Conservation (phyloP, 2,329 filamentous ascomycete genomes). For the Diaporthe amygdali region DNA sequence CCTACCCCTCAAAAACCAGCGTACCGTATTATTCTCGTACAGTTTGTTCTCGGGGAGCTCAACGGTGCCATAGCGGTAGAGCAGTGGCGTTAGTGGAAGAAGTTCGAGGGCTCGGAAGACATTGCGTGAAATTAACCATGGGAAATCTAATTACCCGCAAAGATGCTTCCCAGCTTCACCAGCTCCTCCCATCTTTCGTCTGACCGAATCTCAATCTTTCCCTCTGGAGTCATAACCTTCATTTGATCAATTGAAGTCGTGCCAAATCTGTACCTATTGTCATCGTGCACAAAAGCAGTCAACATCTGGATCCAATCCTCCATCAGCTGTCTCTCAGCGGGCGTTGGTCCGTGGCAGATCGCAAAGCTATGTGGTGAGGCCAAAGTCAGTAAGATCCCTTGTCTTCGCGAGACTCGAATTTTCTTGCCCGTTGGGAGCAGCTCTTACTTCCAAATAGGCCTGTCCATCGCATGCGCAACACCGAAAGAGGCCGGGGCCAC, state of each 20-base stretch:
- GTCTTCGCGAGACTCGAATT: background rate
- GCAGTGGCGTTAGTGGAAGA: too few species aligned
- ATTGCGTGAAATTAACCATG: too few species aligned
- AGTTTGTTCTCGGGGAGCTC: too few species aligned
- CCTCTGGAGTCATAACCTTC: slow-evolving; percentile 40
- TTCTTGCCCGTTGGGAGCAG: background rate
- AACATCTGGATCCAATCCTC: slow-evolving; percentile 43
- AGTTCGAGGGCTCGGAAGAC: too few species aligned
- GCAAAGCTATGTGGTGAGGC: slow-evolving; percentile 35
- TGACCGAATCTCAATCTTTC: slow-evolving; percentile 37
- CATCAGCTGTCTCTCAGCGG: slow-evolving; percentile 40
- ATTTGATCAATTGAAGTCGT: slow-evolving; percentile 40
- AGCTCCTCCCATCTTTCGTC: slow-evolving; percentile 43
- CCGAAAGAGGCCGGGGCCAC: slow-evolving; percentile 41
- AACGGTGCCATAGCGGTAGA: too few species aligned
- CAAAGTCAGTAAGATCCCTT: background rate
- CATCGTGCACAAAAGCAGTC: slow-evolving; percentile 42
- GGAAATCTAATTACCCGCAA: slow-evolving; percentile 23
- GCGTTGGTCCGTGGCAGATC: slow-evolving; percentile 43
- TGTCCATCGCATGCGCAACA: slow-evolving; percentile 46
- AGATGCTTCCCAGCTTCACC: slow-evolving; percentile 33
- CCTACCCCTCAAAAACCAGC: too few species aligned
- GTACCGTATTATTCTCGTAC: too few species aligned
- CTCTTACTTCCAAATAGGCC: slow-evolving; percentile 49
- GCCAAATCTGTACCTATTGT: slow-evolving; percentile 37